Evolutionary conservation across 768 basidiomycete genomes (phyloP).

Genomic region (Cytidiella melzeri): DNA sequence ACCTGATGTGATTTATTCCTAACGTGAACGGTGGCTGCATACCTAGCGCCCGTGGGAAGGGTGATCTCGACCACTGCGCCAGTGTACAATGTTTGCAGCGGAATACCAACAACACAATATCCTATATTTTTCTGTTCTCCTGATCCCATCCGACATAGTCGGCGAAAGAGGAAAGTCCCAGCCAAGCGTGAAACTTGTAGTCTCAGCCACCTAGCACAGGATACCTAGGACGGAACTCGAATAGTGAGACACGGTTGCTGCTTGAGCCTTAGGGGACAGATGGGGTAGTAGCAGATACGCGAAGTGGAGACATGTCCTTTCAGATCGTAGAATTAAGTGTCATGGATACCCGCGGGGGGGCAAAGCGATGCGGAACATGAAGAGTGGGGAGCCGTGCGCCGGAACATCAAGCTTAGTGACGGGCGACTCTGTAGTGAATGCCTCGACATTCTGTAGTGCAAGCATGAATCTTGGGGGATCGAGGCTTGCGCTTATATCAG

Average conservation of each 20-base stretch:
- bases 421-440: conserved; percentile 52
- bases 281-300: conserved; percentile 62
- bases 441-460: conserved; percentile 58
- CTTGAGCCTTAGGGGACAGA: conserved; percentile 53
- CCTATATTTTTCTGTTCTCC: conserved; percentile 50
- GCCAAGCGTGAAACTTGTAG: conserved; percentile 88
- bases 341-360: conserved; percentile 76
- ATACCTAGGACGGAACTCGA: conserved; percentile 87
- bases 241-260: conserved; percentile 49
- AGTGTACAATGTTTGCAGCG: conserved; percentile 77
- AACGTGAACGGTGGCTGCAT: conserved; percentile 55
- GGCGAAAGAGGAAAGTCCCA: conserved; percentile 86
- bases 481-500: conserved; percentile 42
- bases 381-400: conserved; percentile 60
- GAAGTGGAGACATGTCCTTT: conserved; percentile 98
- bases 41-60: conserved; percentile 95
- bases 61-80: conserved; percentile 81
- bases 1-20: conserved; percentile 70
- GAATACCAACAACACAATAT: conserved; percentile 74
- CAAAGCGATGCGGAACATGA: conserved; percentile 68
- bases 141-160: conserved; percentile 65
- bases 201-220: conserved; percentile 97
- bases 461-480: conserved; percentile 62
- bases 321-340: conserved; percentile 84
- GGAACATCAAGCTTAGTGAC: conserved; percentile 71